Base-by-base conservation (phyloP, 2,329 filamentous ascomycete species). In the Beauveria varroae region DNA sequence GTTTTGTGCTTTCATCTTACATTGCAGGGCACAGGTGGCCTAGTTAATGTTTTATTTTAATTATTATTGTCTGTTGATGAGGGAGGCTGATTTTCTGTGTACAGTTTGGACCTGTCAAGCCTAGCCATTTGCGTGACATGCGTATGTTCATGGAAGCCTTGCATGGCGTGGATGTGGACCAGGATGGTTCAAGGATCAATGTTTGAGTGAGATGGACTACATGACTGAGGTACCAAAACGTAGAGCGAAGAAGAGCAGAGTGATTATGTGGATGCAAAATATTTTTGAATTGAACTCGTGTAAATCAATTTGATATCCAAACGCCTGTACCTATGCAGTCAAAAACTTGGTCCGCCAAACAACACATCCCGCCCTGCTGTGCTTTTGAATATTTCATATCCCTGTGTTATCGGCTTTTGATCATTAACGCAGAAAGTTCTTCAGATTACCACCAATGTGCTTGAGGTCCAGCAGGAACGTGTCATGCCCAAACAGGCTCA, bases 401-500 rank as follows among this genome's bases (percentile, higher is more conserved):
- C 5, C 34, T 6, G 12, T 37, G 34, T 16, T 37, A 37, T 6
- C 5, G 34, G 34, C 34, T 37, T 14, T 37, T 37, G 34, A 16
- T 16, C 5, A 37, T 40, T 20, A 52, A 20, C 50, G 50, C 50
- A 99, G 73, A 73, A 99, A 99, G 67, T 83, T 83, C 68, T 86
- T 86, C 52, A 99, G 78, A 55, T 87, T 90, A 0, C 91, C 92
- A 4, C 95, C 95, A 55, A 99, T 91, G 67, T 96, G 89, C 76
- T 96, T 87, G 62, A 98, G 76, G 75, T 99, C 95, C 49, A 99
- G 77, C 69, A 99, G 75, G 72, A 99, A 99, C 0, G 93, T 98
- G 72, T 99, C 95, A 70, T 99, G 95, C 0, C 95, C 95, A 72
- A 99, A 99, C 68, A 96, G 76, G 69, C 92, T 96, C 74, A 95